Evolutionary conservation across 1,284 basidiomycete species (phyloP), one percentile per base, ranked within the genome.

Genomic region (Sanghuangporus weigelae): DNA sequence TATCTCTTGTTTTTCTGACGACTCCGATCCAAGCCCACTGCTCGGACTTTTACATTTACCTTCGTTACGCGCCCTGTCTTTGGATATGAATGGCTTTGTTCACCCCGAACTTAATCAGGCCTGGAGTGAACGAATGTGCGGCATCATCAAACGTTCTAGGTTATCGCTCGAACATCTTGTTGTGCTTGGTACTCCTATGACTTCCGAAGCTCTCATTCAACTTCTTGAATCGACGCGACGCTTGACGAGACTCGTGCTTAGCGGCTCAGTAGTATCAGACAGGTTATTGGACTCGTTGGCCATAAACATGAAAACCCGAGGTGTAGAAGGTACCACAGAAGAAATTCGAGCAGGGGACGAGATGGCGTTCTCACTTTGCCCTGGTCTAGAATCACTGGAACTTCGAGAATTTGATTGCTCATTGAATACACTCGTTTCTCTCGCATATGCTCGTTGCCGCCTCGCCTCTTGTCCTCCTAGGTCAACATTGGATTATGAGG

Each of bases 1-100:
- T n/a, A 58, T 63, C 23, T 36, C 57, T 11, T 63, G 57, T 12
- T 63, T 59, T 54, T 59, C 62, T 31, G 62, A 59, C 44, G 62
- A 63, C 40, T 51, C 62, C 2, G 57, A 59, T 16, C 62, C 62
- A 10, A 46, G 40, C 50, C 39, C 51, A 8, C 62, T 63, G n/a
- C 57, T 63, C 26, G 62, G 44, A 38, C 50, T 59, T 6, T 57
- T 63, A 11, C 31, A 31, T 14, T 21, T 63, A 2, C 62, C 62
- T 19, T 51, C 40, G 23, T 51, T 62, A 23, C 60, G 53, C 26
- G 40, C 55, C 31, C 53, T 62, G 4, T 62, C 53, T 16, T 31
- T 62, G 23, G 60, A 62, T 36, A 62, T 62, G 60, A 62, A 62
- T 56, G 60, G 60, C 12, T 39, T 62, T 12, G 38, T 56, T 21